Percentiles rank a stretch among this genome's conserved stretches.
phyloP scores from a whole-genome alignment of 2,329 filamentous ascomycete species.

The Colletotrichum nymphaeae region DNA sequence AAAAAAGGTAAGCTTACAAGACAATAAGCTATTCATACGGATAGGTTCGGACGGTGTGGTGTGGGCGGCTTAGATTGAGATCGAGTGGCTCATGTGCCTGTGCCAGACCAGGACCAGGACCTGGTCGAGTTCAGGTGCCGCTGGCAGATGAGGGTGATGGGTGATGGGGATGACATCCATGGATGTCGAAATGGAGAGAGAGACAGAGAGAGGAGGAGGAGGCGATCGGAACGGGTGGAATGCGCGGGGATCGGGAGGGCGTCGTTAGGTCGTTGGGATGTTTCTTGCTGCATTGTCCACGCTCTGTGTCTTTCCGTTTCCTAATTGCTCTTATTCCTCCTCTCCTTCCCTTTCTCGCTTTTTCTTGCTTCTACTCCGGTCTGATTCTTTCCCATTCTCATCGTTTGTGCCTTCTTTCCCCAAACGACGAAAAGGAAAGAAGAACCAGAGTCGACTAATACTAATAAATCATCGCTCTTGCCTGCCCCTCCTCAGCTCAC shows the following conservation, averaged over 20 bases:
- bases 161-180: background rate
- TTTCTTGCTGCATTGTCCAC: conserved; percentile 1
- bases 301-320: background rate
- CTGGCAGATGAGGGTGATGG: conserved; percentile 7
- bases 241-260: conserved; percentile 32
- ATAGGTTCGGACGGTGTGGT: background rate
- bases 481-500: background rate
- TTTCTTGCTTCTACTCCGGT: background rate
- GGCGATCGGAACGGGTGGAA: conserved; percentile 34
- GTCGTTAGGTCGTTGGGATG: conserved; percentile 12
- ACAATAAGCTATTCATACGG: background rate
- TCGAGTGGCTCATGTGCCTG: background rate
- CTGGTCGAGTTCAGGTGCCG: conserved; percentile 2
- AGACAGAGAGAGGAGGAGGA: background rate
- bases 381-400: background rate
- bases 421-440: background rate
- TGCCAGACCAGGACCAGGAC: background rate
- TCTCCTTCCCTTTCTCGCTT: background rate
- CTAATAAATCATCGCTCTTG: background rate
- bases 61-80: background rate
- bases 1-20: background rate
- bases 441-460: background rate
- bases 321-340: background rate
- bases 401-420: background rate
- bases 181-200: background rate